A percentile compares a stretch with the other conserved stretches of the same genome.
Evolutionary conservation across 352 stramenopile genomes (phyloP).

Genomic region (Globisporangium apiculatum): DNA sequence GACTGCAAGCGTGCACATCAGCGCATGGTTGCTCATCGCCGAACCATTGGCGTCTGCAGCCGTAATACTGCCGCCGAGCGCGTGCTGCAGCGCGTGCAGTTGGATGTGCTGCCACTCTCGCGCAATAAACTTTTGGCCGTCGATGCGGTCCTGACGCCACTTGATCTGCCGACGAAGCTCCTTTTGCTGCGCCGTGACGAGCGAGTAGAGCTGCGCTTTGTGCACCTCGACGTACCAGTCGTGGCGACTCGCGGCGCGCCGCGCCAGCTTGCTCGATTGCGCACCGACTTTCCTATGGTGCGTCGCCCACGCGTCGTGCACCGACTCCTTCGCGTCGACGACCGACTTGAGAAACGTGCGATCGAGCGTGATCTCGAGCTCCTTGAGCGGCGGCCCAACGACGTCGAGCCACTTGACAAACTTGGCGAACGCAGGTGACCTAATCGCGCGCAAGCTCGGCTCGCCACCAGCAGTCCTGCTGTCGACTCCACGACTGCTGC

Average conservation of each 20-base stretch:
- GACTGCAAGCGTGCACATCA: constrained; percentile 4
- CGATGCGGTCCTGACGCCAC: constrained; percentile 57
- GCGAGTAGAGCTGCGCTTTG: constrained; percentile 27
- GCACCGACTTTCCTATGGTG: constrained; percentile 35
- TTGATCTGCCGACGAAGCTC: constrained; percentile 56
- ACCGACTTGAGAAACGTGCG: constrained; percentile 47
- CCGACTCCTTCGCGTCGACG: constrained; percentile 42
- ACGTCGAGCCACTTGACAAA: constrained; percentile 64
- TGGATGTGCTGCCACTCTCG: constrained; percentile 45
- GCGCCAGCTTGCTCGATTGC: constrained; percentile 29
- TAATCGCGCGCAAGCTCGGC: constrained; percentile 4
- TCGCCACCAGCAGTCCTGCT: background rate
- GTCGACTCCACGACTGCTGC: too few species aligned
- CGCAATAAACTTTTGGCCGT: constrained; percentile 55
- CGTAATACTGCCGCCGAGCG: constrained; percentile 8
- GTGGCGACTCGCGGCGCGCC: constrained; percentile 28
- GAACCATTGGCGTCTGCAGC: constrained; percentile 2
- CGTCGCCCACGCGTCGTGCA: constrained; percentile 40
- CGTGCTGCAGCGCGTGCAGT: constrained; percentile 21
- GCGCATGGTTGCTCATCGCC: constrained; percentile 1
- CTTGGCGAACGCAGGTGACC: constrained; percentile 25
- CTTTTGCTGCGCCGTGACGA: constrained; percentile 32
- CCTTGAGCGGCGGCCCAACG: constrained; percentile 55
- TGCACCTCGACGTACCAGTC: constrained; percentile 34
- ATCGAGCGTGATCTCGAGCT: constrained; percentile 58